These are phyloP conservation scores for Russula dissimulans DNA, from an alignment of 768 basidiomycete species.

Conservation along the genomic window DNA sequence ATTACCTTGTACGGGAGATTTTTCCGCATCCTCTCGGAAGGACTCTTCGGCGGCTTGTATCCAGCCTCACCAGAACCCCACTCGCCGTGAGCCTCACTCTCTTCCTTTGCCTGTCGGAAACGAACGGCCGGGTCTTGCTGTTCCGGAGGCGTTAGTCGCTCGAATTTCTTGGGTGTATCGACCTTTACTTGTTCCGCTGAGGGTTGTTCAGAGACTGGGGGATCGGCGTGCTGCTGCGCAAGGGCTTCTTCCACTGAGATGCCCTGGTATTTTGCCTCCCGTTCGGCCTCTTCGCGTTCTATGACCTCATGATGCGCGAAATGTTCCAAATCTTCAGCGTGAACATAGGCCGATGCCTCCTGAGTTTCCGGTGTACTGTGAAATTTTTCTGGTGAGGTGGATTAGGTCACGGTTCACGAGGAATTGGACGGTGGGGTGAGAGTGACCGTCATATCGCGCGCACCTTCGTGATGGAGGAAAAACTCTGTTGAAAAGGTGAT, in stretches of 20 bases:
- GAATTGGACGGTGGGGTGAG: neutral
- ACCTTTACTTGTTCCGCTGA: neutral
- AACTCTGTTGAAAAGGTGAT: conserved; percentile 46
- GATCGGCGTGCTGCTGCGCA: conserved; percentile 34
- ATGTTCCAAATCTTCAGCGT: conserved; percentile 90
- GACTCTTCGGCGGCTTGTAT: conserved; percentile 62
- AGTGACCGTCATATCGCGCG: conserved; percentile 9
- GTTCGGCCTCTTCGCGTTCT: conserved; percentile 73
- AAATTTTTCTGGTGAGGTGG: conserved; percentile 54
- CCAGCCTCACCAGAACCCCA: conserved; percentile 68
- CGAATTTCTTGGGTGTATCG: conserved; percentile 31
- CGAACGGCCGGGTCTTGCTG: conserved; percentile 58
- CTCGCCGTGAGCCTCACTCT: conserved; percentile 46
- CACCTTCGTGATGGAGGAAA: conserved; percentile 96
- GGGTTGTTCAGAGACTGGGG: conserved; percentile 1
- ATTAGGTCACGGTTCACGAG: neutral
- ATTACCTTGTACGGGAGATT: conserved; percentile 85
- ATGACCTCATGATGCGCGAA: conserved; percentile 84
- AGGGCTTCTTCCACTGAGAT: conserved; percentile 66
- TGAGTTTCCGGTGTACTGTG: conserved; percentile 97
- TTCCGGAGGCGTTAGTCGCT: conserved; percentile 51
- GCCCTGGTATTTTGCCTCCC: conserved; percentile 79
- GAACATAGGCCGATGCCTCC: conserved; percentile 88
- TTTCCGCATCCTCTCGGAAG: conserved; percentile 70
- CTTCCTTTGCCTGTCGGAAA: conserved; percentile 46